Conservation (phyloP, 176 grass and related monocot genomes). For the Cocos nucifera region DNA sequence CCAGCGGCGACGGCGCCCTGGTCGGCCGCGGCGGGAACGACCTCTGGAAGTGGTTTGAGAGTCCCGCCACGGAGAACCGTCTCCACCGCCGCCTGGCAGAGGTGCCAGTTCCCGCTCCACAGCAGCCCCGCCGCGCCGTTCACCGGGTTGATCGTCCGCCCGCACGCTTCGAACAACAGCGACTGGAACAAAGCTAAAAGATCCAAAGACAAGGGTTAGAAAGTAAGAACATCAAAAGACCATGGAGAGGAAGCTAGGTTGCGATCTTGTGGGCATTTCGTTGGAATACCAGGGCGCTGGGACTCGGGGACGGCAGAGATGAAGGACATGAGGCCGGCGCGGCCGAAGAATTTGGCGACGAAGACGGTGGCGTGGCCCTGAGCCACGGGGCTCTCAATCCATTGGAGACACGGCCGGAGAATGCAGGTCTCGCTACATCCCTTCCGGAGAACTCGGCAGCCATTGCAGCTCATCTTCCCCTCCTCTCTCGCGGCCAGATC, state of each 20-base stretch:
- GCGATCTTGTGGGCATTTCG: too few relatives aligned
- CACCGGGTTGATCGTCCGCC: slow-evolving; percentile 96
- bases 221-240: too few relatives aligned
- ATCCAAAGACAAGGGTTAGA: too few relatives aligned
- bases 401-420: slow-evolving; percentile 80
- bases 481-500: neutral
- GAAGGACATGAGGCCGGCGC: slow-evolving; percentile 90
- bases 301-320: slow-evolving; percentile 64
- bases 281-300: slow-evolving; percentile 50
- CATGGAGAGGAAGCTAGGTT: too few relatives aligned
- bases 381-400: slow-evolving; percentile 66
- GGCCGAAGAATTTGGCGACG: slow-evolving; percentile 96
- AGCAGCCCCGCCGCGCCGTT: slow-evolving; percentile 77
- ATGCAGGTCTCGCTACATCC: slow-evolving; percentile 86
- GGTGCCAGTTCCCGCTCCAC: slow-evolving; percentile 67
- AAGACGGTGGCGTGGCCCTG: slow-evolving; percentile 97
- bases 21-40: slow-evolving; percentile 8
- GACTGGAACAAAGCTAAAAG: slow-evolving; percentile 80
- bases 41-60: slow-evolving; percentile 40
- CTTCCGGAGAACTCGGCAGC: slow-evolving; percentile 92
- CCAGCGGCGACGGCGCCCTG: neutral
- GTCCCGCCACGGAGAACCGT: slow-evolving; percentile 70
- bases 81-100: slow-evolving; percentile 77
- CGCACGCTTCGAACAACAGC: slow-evolving; percentile 82
- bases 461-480: slow-evolving; percentile 87